Evolutionary conservation across 805 yeast species (phyloP), one percentile per base, ranked within the genome.

Genomic region (Saccharomycopsis sp.): DNA sequence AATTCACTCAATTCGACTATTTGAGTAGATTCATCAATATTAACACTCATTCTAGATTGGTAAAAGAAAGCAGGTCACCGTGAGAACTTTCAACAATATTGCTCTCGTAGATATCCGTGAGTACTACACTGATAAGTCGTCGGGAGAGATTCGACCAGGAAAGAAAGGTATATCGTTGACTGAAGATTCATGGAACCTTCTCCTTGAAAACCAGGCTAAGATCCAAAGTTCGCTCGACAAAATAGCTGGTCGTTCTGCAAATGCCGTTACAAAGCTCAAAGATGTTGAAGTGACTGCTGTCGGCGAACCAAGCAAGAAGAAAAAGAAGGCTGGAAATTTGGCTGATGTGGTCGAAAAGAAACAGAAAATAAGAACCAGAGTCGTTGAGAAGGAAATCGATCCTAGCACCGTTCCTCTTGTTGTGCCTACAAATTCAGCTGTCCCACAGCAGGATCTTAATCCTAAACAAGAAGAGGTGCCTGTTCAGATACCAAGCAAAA

Each of bases 71-170:
- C 80, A 83, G 57, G 86, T 89, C 35, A 81, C 89, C 0, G 90
- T 93, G 17, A 78, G 90, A 58, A 80, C 79, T 64, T 92, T 83
- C 75, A 84, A 87, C 57, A 84, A 84, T 55, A 73, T 75, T 58
- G 80, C 80, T 38, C 73, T 91, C 63, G 82, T 93, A 14, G 97
- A 92, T 66, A 87, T 92, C 56, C 79, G 98, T 59, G 97, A 92
- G 69, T 90, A 76, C 72, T 92, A 89, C 70, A 76, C 76, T 56
- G 81, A 83, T 54, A 73, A 76, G n/a, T 70, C 75, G 2, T 72
- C 75, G 8, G 86, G 86, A 3, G 85, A 83, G 61, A 76, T 78
- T 73, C 78, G 78, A 60, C 98, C 98, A 0, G 96, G 96, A 0
- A 86, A 83, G 67, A 92, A 92, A 71, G 88, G 89, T 0, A 82